These are phyloP conservation scores for Nakaseomyces bracarensis DNA, from an alignment of 1,139 yeast species.

Conservation along the genomic window DNA sequence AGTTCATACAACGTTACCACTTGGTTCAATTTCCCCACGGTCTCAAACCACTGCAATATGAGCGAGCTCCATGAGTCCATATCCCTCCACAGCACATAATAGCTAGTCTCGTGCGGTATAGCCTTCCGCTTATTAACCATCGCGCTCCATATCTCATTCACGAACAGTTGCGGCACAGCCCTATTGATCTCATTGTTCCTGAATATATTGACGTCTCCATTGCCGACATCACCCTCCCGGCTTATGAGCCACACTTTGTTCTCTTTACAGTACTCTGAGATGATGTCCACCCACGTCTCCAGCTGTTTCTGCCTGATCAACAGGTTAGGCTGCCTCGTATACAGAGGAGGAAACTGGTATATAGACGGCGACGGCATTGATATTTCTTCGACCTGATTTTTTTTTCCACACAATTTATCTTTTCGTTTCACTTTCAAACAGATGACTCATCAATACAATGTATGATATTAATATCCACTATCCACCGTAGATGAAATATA, in stretches of 20 bases:
- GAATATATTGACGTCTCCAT: slow-evolving; percentile 19
- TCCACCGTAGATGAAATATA: too few relatives aligned
- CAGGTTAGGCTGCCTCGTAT: slow-evolving; percentile 79
- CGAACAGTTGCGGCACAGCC: slow-evolving; percentile 47
- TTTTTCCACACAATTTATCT: too few relatives aligned
- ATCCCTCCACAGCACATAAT: slow-evolving; percentile 60
- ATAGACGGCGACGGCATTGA: slow-evolving; percentile 49
- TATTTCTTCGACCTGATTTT: too few relatives aligned
- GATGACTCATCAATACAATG: too few relatives aligned
- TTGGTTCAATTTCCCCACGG: slow-evolving; percentile 68
- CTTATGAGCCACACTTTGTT: slow-evolving; percentile 46
- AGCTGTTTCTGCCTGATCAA: slow-evolving; percentile 69
- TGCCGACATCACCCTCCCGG: slow-evolving; percentile 32
- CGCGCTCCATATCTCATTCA: slow-evolving; percentile 46
- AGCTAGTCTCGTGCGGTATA: slow-evolving; percentile 14
- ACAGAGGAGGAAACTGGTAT: slow-evolving; percentile 85
- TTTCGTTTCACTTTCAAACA: too few relatives aligned
- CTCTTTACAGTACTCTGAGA: slow-evolving; percentile 51
- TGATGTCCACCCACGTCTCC: slow-evolving; percentile 48
- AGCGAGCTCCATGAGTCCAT: slow-evolving; percentile 71
- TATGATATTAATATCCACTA: too few relatives aligned
- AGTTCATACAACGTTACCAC: slow-evolving; percentile 81
- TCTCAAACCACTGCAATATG: slow-evolving; percentile 53
- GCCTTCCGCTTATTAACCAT: slow-evolving; percentile 45
- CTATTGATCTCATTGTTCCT: slow-evolving; percentile 31